Evolutionary conservation across 1,139 yeast species (phyloP).

Genomic region (Blastobotrys indianensis): DNA sequence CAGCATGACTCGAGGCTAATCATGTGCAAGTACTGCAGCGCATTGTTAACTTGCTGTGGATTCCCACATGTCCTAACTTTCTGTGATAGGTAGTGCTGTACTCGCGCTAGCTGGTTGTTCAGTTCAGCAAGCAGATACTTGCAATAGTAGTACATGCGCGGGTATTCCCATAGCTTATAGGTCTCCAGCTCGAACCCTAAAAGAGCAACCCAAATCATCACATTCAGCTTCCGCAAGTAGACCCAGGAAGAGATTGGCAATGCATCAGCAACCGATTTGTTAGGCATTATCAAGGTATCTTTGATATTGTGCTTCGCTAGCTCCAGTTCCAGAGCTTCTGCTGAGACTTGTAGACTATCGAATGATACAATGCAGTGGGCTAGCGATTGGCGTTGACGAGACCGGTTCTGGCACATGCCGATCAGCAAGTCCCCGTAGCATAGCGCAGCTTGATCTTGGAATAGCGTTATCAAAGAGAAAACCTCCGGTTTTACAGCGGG

Average conservation of each 20-base stretch:
- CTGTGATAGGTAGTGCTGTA: constrained; percentile 43
- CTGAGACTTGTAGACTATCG: constrained; percentile 82
- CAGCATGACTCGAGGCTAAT: constrained; percentile 37
- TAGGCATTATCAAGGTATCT: constrained; percentile 12
- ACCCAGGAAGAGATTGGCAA: constrained; percentile 65
- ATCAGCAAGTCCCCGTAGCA: constrained; percentile 46
- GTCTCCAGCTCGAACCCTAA: constrained; percentile 74
- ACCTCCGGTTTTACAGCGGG: constrained; percentile 3
- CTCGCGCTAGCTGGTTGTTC: constrained; percentile 45
- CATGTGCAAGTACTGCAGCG: constrained; percentile 26
- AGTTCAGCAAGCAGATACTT: constrained; percentile 48
- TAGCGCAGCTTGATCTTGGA: constrained; percentile 26
- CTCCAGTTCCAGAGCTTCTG: constrained; percentile 69
- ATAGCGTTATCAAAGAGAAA: constrained; percentile 20
- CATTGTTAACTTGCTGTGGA: constrained; percentile 9
- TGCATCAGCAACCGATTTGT: constrained; percentile 29
- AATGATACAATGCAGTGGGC: constrained; percentile 52
- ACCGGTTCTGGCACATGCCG: constrained; percentile 62
- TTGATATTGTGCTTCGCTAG: constrained; percentile 3
- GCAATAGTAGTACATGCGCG: constrained; percentile 63
- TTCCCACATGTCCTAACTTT: constrained; percentile 20
- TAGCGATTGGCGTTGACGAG: constrained; percentile 74
- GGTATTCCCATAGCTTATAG: constrained; percentile 66
- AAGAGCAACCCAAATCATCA: constrained; percentile 67
- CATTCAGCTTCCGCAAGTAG: constrained; percentile 54